Evolutionary conservation across 2,329 filamentous ascomycete genomes (phyloP).

Genomic region (Hortaea werneckii): DNA sequence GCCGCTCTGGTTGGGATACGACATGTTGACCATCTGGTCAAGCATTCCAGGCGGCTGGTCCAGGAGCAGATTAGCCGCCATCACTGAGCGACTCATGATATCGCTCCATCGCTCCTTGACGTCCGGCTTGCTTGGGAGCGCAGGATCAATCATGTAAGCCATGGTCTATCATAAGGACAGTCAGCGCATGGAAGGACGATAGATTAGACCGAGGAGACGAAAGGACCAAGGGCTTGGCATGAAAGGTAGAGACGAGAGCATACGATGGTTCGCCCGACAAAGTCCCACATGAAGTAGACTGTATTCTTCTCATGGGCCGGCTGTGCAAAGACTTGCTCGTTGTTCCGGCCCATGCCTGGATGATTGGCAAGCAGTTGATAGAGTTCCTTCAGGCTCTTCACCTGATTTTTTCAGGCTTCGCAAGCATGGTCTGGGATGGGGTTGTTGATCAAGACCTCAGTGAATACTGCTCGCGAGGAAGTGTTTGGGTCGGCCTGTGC

Average conservation of each 20-base stretch:
- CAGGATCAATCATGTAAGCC: too few relatives aligned
- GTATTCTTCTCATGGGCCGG: slow-evolving; percentile 27
- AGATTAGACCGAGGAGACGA: too few relatives aligned
- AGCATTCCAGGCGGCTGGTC: slow-evolving; percentile 15
- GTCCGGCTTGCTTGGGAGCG: neutral
- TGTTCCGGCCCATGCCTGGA: slow-evolving; percentile 23
- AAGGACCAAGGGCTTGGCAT: too few relatives aligned
- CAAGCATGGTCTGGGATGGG: slow-evolving; percentile 12
- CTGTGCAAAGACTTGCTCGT: slow-evolving; percentile 26
- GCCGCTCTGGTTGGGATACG: slow-evolving; percentile 12
- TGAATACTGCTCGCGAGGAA: slow-evolving; percentile 20
- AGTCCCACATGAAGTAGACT: slow-evolving; percentile 29
- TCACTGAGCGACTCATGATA: slow-evolving; percentile 3
- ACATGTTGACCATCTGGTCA: slow-evolving; percentile 14
- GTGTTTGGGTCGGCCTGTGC: slow-evolving; percentile 12
- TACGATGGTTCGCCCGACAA: slow-evolving; percentile 12
- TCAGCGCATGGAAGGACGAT: too few relatives aligned
- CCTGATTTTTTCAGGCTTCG: slow-evolving; percentile 12
- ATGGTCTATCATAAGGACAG: too few relatives aligned
- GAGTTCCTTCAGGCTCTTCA: slow-evolving; percentile 11
- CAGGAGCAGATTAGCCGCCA: slow-evolving; percentile 9
- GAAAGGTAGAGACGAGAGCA: neutral
- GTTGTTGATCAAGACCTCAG: slow-evolving; percentile 9
- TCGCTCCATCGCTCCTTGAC: slow-evolving; percentile 4
- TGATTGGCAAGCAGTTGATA: slow-evolving; percentile 22